These are phyloP conservation scores for Nicotiana undulata DNA, from an alignment of 257 asterid species.

Conservation along the genomic window DNA sequence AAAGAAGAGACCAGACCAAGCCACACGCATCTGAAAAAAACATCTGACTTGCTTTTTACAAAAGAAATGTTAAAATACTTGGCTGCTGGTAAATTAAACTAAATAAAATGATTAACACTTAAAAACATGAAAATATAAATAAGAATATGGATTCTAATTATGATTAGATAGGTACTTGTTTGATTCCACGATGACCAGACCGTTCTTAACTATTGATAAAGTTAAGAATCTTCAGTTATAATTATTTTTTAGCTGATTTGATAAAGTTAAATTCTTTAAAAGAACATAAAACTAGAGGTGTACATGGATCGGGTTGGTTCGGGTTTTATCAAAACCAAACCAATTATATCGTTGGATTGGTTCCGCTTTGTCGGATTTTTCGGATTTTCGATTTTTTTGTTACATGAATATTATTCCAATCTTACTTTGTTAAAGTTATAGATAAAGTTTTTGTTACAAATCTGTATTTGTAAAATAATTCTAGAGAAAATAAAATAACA, in stretches of 20 bases:
- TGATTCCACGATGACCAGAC: neutral
- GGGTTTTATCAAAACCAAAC: too few relatives aligned
- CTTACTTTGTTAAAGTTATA: too few relatives aligned
- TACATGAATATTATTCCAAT: too few relatives aligned
- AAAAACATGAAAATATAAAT: neutral
- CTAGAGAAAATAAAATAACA: too few relatives aligned
- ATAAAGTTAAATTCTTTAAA: neutral
- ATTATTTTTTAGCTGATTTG: neutral
- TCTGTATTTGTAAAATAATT: too few relatives aligned
- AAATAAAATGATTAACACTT: neutral
- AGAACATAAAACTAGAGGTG: neutral
- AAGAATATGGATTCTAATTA: neutral
- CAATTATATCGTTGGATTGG: too few relatives aligned
- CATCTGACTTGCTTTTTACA: slow-evolving; percentile 19
- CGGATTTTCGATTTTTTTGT: too few relatives aligned
- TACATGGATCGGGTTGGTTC: too few relatives aligned
- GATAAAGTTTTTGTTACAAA: too few relatives aligned
- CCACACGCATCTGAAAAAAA: slow-evolving; percentile 27
- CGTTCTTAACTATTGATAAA: too few relatives aligned
- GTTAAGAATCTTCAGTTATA: too few relatives aligned
- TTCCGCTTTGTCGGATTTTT: too few relatives aligned
- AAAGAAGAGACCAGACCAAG: slow-evolving; percentile 36
- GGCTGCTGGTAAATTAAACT: neutral
- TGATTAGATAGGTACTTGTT: neutral
- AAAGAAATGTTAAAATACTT: slow-evolving; percentile 23